These are phyloP conservation scores for Fusarium siculi DNA, from an alignment of 2,329 filamentous ascomycete species.

Conservation along the genomic window DNA sequence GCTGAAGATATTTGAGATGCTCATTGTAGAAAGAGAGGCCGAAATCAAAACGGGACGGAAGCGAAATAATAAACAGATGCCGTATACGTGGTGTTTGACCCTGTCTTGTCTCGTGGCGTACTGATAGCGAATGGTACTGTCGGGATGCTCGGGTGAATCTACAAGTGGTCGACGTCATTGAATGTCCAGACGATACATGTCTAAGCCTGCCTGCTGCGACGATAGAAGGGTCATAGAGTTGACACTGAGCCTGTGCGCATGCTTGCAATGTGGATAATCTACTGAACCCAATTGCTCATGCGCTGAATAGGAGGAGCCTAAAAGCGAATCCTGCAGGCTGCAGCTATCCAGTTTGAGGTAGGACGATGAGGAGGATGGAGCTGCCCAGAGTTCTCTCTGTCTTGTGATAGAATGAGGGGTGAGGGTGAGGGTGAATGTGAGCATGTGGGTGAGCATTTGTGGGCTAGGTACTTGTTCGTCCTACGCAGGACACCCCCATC, in stretches of 20 bases:
- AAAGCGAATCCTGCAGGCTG: neutral
- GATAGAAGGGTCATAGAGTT: conserved; percentile 31
- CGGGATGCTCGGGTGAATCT: conserved; percentile 24
- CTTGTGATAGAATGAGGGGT: neutral
- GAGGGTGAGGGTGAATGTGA: neutral
- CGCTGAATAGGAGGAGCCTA: conserved; percentile 2
- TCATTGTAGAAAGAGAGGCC: neutral
- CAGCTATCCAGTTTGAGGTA: conserved; percentile 7
- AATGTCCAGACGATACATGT: conserved; percentile 27
- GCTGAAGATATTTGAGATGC: conserved; percentile 9
- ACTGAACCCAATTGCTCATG: conserved; percentile 12
- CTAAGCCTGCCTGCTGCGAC: conserved; percentile 26
- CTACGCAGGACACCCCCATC: conserved; percentile 5
- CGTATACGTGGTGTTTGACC: conserved; percentile 1
- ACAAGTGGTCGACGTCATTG: conserved; percentile 38
- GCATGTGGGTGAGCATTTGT: neutral
- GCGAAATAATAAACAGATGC: conserved; percentile 14
- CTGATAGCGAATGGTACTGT: conserved; percentile 11
- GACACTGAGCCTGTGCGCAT: neutral
- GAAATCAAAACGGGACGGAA: neutral
- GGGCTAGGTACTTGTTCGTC: conserved; percentile 19
- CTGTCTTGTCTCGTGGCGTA: conserved; percentile 12
- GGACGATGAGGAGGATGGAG: neutral
- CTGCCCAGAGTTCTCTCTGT: conserved; percentile 9
- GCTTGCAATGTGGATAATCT: conserved; percentile 21